Conservation (phyloP, 768 basidiomycete genomes). For the Mycena kentingensis region DNA sequence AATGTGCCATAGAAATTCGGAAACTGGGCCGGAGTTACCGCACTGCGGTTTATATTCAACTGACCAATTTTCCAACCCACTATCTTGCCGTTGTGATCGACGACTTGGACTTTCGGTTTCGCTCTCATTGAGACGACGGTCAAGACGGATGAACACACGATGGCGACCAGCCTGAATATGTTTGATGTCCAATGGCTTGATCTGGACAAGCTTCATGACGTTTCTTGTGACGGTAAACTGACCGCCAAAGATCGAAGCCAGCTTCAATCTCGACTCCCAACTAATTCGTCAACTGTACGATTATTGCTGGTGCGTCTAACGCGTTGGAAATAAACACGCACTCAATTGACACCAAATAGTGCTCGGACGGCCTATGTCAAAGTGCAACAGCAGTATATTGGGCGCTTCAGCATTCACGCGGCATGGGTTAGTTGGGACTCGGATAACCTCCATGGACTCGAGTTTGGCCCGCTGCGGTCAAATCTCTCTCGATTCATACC, state of each 20-base stretch:
- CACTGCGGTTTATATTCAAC: constrained; percentile 72
- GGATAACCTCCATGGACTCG: constrained; percentile 41
- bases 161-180: constrained; percentile 64
- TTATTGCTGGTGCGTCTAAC: constrained; percentile 72
- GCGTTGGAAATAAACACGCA: not conserved
- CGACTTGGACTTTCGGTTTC: constrained; percentile 75
- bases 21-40: constrained; percentile 70
- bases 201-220: constrained; percentile 63
- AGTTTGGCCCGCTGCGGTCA: constrained; percentile 63
- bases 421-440: constrained; percentile 67
- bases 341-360: constrained; percentile 39
- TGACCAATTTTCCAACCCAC: constrained; percentile 74
- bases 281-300: constrained; percentile 78
- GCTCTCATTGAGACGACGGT: constrained; percentile 74
- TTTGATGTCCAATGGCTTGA: constrained; percentile 82
- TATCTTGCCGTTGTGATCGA: constrained; percentile 85
- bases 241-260: constrained; percentile 27
- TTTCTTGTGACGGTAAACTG: not conserved
- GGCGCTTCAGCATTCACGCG: constrained; percentile 76
- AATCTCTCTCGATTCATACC: constrained; percentile 79
- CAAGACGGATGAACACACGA: constrained; percentile 51
- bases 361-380: constrained; percentile 89
- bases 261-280: constrained; percentile 72
- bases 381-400: constrained; percentile 87
- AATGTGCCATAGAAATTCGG: constrained; percentile 50